phyloP scores from a whole-genome alignment of 2,329 filamentous ascomycete genomes.

The Alternaria arbusti region DNA sequence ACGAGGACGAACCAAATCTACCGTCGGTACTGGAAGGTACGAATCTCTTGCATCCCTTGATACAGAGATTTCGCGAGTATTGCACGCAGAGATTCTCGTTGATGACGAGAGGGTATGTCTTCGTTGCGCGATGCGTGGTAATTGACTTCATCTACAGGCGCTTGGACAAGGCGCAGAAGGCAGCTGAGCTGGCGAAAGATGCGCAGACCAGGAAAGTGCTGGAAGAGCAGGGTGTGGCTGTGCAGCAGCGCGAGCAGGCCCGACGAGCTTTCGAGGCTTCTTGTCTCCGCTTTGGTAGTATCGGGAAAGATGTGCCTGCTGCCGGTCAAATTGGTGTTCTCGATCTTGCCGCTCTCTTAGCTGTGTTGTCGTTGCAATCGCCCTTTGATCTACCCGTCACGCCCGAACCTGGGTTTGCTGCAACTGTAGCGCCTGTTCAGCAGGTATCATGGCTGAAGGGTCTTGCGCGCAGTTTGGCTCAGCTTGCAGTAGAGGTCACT shows the following conservation, averaged over 20 bases:
- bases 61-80: background rate
- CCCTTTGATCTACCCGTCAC: background rate
- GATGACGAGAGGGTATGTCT: background rate
- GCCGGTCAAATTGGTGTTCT: background rate
- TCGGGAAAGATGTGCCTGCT: fast-evolving
- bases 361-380: background rate
- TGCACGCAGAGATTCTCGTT: background rate
- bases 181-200: background rate
- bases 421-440: background rate
- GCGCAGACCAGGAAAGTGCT: background rate
- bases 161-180: background rate
- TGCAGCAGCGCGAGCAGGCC: background rate
- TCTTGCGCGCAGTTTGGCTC: background rate
- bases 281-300: background rate
- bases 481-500: background rate
- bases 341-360: background rate
- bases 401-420: background rate
- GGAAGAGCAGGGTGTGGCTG: background rate
- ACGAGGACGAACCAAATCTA: background rate
- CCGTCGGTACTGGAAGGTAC: background rate
- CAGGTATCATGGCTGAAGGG: background rate
- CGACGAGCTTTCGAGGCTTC: background rate
- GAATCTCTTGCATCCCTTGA: background rate
- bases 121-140: background rate
- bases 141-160: background rate